Evolutionary conservation across 1,284 basidiomycete genomes (phyloP).

Genomic region (Cryptococcus neoformans): DNA sequence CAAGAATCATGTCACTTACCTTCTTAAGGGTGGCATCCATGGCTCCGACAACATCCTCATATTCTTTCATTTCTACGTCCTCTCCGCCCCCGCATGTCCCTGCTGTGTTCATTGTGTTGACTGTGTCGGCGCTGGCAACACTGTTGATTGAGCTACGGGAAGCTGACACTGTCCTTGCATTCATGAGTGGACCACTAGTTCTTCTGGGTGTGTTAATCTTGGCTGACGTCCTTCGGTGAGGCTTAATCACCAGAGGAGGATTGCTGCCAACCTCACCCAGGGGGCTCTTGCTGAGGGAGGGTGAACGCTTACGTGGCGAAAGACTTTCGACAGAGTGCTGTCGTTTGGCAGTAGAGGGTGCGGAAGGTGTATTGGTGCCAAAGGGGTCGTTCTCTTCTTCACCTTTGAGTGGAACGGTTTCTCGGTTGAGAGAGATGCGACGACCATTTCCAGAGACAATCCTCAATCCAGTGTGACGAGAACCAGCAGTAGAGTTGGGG

Average conservation of each 20-base stretch:
- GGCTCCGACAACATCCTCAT: constrained; percentile 14
- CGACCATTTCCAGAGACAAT: constrained; percentile 36
- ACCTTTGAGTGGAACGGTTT: constrained; percentile 31
- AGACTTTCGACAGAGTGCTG: constrained; percentile 37
- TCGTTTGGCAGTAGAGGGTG: constrained; percentile 25
- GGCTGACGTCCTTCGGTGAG: background rate
- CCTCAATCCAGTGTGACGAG: constrained; percentile 30
- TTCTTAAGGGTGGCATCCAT: constrained; percentile 16
- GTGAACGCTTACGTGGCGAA: constrained; percentile 38
- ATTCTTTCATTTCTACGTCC: constrained; percentile 12
- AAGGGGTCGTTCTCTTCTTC: constrained; percentile 21
- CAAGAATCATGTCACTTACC: constrained; percentile 9
- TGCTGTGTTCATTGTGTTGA: background rate
- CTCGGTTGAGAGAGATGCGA: constrained; percentile 30
- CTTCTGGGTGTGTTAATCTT: constrained; percentile 4
- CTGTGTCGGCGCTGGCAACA: background rate
- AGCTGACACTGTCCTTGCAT: constrained; percentile 12
- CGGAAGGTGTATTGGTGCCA: constrained; percentile 6
- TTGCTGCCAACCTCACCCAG: background rate
- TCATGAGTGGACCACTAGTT: constrained; percentile 14
- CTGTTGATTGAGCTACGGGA: constrained; percentile 10
- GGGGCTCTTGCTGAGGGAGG: constrained; percentile 7
- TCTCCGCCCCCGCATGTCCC: constrained; percentile 1
- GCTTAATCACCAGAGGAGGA: background rate
- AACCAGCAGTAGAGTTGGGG: constrained; percentile 21